Conservation (phyloP, 345 rosid genomes). For the Aegle marmelos region DNA sequence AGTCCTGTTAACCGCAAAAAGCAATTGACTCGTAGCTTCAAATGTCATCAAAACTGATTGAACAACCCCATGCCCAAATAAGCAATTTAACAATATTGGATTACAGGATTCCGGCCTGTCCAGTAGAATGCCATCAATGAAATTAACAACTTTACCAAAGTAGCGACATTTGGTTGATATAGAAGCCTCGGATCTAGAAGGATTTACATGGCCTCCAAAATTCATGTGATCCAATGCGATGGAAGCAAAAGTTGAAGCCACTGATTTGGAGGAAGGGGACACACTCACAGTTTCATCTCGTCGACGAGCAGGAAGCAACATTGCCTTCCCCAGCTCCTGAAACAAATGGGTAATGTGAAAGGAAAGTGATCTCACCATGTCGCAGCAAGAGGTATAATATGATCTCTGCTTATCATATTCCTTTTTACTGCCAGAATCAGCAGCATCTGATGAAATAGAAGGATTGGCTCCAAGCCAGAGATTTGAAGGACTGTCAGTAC, state of each 20-base stretch:
- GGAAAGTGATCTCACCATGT: conserved; percentile 79
- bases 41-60: conserved; percentile 84
- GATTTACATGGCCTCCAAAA: conserved; percentile 56
- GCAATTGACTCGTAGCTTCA: conserved; percentile 91
- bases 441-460: conserved; percentile 50
- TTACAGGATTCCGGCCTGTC: conserved; percentile 91
- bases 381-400: conserved; percentile 85
- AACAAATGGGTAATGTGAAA: conserved; percentile 88
- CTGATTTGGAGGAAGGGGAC: conserved; percentile 75
- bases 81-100: conserved; percentile 74
- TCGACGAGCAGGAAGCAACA: conserved; percentile 89
- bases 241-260: conserved; percentile 79
- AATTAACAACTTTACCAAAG: conserved; percentile 89
- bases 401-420: conserved; percentile 76
- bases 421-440: conserved; percentile 42
- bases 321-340: conserved; percentile 94
- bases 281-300: conserved; percentile 87
- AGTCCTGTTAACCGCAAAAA: conserved; percentile 64
- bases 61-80: conserved; percentile 77
- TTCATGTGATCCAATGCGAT: conserved; percentile 74
- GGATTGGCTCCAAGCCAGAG: conserved; percentile 41
- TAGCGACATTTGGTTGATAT: conserved; percentile 89
- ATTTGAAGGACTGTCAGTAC: conserved; percentile 46
- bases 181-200: conserved; percentile 54
- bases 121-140: conserved; percentile 76